Evolutionary conservation across 192 early-diverging fungal species (phyloP), one percentile per base, ranked within the genome.

Genomic region (Phycomyces nitens): DNA sequence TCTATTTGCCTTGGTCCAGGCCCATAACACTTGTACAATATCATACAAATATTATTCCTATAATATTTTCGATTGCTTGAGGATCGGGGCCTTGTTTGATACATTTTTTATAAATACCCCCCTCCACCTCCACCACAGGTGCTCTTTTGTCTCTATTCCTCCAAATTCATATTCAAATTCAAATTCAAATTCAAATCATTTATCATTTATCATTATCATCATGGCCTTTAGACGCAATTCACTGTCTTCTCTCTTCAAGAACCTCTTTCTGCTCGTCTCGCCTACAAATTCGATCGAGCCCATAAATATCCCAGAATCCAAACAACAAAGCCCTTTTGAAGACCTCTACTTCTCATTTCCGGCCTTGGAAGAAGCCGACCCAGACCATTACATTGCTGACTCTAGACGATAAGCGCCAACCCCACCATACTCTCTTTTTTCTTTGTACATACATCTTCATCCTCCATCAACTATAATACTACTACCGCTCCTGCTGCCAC

Each of bases 161-260:
- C 29, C 29, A 34, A 34, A 34, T 34, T n/a, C n/a, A n/a, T n/a
- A n/a, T n/a, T n/a, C n/a, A n/a, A n/a, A n/a, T n/a, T n/a, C n/a
- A n/a, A n/a, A n/a, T n/a, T n/a, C n/a, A n/a, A n/a, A n/a, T n/a
- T n/a, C n/a, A n/a, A n/a, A n/a, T n/a, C n/a, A n/a, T n/a, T n/a
- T n/a, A n/a, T n/a, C n/a, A n/a, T n/a, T n/a, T n/a, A n/a, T n/a
- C n/a, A 47, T 47, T 47, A 47, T 11, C 3, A 47, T 3, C 3
- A 47, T 47, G 44, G 47, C 16, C 51, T 38, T 47, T 51, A 43
- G 60, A 22, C 60, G 49, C 50, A 62, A 62, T 21, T 62, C 60
- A 51, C 51, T 62, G 29, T 62, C 60, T 50, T 29, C 60, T 21
- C 39, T 62, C 27, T 43, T 62, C 60, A 62, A 62, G 60, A 62